Evolutionary conservation across 345 rosid species (phyloP).

Genomic region (Rhizophora apiculata): DNA sequence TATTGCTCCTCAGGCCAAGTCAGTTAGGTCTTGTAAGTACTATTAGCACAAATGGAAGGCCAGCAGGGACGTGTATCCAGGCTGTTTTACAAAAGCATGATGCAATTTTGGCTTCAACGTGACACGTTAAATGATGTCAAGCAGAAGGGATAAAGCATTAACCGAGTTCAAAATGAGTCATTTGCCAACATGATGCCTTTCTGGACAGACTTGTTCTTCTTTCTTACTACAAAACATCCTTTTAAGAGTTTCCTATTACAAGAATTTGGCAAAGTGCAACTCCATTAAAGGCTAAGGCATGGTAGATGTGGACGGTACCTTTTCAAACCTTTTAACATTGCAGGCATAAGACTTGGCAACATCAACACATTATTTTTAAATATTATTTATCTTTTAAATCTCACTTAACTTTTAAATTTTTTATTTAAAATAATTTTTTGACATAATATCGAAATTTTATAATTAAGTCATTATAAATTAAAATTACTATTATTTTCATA

Average conservation of each 20-base stretch:
- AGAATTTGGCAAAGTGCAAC: not conserved
- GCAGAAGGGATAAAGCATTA: not conserved
- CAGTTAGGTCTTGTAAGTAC: not conserved
- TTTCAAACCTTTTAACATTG: not conserved
- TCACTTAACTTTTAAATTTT: too few species aligned
- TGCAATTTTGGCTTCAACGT: not conserved
- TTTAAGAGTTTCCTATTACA: not conserved
- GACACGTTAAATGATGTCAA: conserved; percentile 5
- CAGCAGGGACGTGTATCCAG: conserved; percentile 4
- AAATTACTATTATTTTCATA: too few species aligned
- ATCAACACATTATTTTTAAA: conserved; percentile 4
- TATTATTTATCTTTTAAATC: too few species aligned
- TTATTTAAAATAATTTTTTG: too few species aligned
- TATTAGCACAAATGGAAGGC: not conserved
- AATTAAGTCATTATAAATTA: too few species aligned
- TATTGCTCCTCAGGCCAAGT: not conserved
- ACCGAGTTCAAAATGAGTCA: conserved; percentile 4
- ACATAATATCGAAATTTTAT: too few species aligned
- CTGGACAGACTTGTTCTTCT: too few species aligned
- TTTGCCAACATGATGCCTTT: not conserved
- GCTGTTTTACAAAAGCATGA: not conserved
- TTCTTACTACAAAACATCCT: not conserved
- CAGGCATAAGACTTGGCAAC: conserved; percentile 7
- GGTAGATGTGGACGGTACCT: not conserved
- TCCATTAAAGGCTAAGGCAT: conserved; percentile 2